Conservation (phyloP, 306 rosid species). For the Lathyrus sativus region DNA sequence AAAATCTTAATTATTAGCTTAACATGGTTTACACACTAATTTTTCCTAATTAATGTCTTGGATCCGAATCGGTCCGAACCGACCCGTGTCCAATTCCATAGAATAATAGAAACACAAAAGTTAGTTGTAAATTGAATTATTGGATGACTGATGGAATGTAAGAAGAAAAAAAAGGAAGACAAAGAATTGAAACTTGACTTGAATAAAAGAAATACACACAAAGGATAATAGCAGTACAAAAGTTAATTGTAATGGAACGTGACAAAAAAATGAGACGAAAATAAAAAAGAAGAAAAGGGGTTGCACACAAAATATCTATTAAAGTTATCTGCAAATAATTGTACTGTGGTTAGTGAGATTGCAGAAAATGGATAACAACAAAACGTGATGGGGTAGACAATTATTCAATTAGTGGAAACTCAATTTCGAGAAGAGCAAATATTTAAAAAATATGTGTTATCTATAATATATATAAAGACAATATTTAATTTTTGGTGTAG, state of each 20-base stretch:
- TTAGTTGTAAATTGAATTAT: no score
- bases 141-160: not conserved
- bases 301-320: not conserved
- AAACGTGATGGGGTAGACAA: not conserved
- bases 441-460: no score
- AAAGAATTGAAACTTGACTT: not conserved
- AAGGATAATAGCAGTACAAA: not conserved
- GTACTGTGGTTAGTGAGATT: not conserved
- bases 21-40: no score
- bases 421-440: not conserved
- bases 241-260: not conserved
- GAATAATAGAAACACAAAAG: no score
- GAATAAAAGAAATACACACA: not conserved
- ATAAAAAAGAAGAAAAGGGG: not conserved
- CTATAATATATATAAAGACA: no score
- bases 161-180: not conserved
- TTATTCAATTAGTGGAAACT: not conserved
- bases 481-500: no score
- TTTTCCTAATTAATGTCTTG: no score
- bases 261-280: not conserved
- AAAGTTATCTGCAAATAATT: not conserved
- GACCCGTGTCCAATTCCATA: no score
- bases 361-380: not conserved
- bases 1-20: no score
- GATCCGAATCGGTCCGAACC: no score